Base-by-base conservation (phyloP, 2,329 filamentous ascomycete genomes). In the Chaetoscypha palmicola region DNA sequence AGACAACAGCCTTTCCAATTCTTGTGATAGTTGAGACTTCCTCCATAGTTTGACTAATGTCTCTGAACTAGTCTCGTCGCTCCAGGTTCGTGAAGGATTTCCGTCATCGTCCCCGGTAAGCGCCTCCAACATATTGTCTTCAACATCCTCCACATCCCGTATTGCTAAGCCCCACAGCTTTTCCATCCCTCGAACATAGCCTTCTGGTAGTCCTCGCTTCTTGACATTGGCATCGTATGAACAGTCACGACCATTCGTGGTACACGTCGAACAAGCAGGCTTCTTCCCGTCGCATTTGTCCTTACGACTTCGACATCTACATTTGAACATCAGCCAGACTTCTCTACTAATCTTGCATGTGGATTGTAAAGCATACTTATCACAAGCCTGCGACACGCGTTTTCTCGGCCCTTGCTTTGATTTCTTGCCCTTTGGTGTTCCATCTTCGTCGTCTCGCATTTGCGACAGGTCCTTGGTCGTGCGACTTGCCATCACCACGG, bases 181-280 rank as follows among this genome's bases (percentile, higher is more conserved):
- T 53, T 90, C 85, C 14, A 90, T 68, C 0, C 82, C 83, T 24
- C 83, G 75, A 43, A 90, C 81, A 58, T 89, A 88, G 12, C 86
- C 85, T n/a, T 85, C 85, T 55, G 84, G 84, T 9, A 90, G 77
- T 3, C 86, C 85, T 50, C 85, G 73, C 62, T 88, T 88, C 64
- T 86, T 87, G 5, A 82, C 79, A 42, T 78, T 79, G 42, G 81
- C 74, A 49, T 83, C 78, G 61, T 89, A 90, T 72, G 73, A 71
- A 55, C 76, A 81, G 7, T 63, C 57, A 43, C 74, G 64, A 14
- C 67, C 67, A 31, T 74, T 70, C 3, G 67, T 63, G 21, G 66
- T 66, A 60, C 76, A 81, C 1, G 74, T 77, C 12, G 81, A 80
- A 61, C 86, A 90, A 24, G 70, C 62, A 38, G 83, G 72, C 42